Evolutionary conservation across 192 early-diverging fungal genomes (phyloP), one percentile per base, ranked within the genome.

Genomic region (Rhizophlyctis rosea): DNA sequence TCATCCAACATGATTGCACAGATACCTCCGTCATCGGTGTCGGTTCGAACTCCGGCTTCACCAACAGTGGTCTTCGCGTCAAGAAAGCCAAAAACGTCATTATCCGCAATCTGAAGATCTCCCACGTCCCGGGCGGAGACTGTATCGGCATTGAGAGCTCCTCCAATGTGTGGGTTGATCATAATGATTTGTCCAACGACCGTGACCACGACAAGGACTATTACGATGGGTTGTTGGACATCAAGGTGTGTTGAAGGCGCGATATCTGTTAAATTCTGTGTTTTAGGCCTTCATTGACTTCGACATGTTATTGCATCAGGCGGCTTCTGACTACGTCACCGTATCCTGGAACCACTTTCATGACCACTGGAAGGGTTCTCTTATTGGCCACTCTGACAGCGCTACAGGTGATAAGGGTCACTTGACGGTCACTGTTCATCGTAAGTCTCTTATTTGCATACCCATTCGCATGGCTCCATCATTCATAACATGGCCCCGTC

Each of bases 211-310:
- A n/a, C 39, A 47, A 47, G n/a, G 39, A 47, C 39, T 47, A 13
- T n/a, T 47, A 47, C 39, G 39, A 47, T n/a, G 39, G 39, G 39
- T 47, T 47, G 39, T n/a, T 47, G 39, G 39, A 47, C 39, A 47
- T 47, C 39, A 47, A 9, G 9, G 9, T n/a, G n/a, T n/a, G n/a
- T n/a, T n/a, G n/a, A n/a, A n/a, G n/a, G n/a, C n/a, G n/a, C n/a
- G n/a, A n/a, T n/a, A n/a, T n/a, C n/a, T n/a, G n/a, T n/a, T n/a
- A n/a, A n/a, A n/a, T n/a, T n/a, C n/a, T n/a, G n/a, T n/a, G n/a
- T n/a, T n/a, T n/a, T n/a, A n/a, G n/a, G n/a, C n/a, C n/a, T n/a
- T n/a, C n/a, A n/a, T n/a, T n/a, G n/a, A n/a, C n/a, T n/a, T n/a
- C n/a, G n/a, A n/a, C n/a, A n/a, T n/a, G n/a, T n/a, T n/a, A n/a